phyloP scores from a whole-genome alignment of 1,284 basidiomycete genomes.

The Melanopsichium pennsylvanicum region DNA sequence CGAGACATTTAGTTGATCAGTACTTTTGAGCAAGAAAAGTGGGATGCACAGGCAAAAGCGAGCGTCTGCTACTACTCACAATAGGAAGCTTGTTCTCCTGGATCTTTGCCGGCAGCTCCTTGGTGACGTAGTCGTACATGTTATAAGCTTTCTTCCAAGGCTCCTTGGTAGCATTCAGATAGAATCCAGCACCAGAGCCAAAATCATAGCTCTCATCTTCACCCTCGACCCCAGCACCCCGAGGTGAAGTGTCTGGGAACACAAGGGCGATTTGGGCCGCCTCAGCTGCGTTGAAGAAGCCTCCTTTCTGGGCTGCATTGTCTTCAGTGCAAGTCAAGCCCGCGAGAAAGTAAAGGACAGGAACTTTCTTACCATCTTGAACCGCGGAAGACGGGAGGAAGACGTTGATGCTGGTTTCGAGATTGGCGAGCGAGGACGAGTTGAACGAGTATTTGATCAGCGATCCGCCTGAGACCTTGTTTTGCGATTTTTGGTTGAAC shows the following conservation, averaged over 20 bases:
- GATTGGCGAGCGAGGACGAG: constrained; percentile 78
- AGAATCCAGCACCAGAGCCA: constrained; percentile 64
- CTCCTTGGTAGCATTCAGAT: constrained; percentile 60
- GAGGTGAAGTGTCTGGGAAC: constrained; percentile 94
- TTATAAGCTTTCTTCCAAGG: constrained; percentile 59
- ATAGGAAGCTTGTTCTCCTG: constrained; percentile 40
- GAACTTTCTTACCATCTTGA: constrained; percentile 71
- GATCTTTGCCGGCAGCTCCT: constrained; percentile 53
- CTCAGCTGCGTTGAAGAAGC: constrained; percentile 55
- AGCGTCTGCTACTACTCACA: no score
- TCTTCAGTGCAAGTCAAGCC: constrained; percentile 96
- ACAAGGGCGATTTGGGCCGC: constrained; percentile 79
- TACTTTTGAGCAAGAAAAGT: no score
- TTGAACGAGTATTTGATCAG: constrained; percentile 59
- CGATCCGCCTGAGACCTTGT: constrained; percentile 45
- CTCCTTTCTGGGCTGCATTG: constrained; percentile 72
- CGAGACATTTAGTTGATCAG: no score
- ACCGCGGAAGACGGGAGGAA: constrained; percentile 79
- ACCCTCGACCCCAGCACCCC: constrained; percentile 86
- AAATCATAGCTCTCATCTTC: constrained; percentile 80
- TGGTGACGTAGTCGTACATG: constrained; percentile 59
- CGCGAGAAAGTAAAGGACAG: constrained; percentile 84
- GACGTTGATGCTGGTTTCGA: constrained; percentile 85
- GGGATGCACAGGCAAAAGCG: no score
- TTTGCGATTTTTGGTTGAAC: constrained; percentile 32